Conservation (phyloP, 139 green algal genomes). For the Pseudopediastrum boryanum region DNA sequence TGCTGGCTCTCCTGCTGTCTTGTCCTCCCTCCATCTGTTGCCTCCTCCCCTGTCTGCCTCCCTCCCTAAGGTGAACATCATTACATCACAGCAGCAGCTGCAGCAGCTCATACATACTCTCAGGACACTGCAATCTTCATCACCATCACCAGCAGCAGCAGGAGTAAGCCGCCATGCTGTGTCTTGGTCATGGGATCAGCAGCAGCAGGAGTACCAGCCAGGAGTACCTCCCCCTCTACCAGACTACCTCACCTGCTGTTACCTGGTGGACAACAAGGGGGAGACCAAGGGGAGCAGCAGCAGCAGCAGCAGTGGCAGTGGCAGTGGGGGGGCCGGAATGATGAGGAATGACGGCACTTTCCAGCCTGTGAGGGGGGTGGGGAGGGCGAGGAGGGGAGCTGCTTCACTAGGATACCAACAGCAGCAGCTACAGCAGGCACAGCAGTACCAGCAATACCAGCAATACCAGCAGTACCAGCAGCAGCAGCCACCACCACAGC, state of each 20-base stretch:
- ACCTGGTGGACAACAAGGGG: background rate
- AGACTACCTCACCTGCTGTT: conserved; percentile 10
- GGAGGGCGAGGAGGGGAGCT: too few species aligned
- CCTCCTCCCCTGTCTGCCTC: background rate
- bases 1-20: background rate
- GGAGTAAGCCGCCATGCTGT: background rate
- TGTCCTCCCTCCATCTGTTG: background rate
- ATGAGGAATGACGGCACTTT: background rate
- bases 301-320: background rate
- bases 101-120: conserved; percentile 21
- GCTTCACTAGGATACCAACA: background rate
- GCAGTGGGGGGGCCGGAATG: background rate
- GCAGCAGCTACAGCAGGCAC: background rate
- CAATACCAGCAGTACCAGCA: background rate
- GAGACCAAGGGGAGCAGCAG: background rate
- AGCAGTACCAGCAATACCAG: background rate
- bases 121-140: too few species aligned
- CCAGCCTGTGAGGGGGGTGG: too few species aligned
- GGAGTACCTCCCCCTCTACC: background rate
- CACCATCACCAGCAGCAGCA: conserved; percentile 18
- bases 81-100: conserved; percentile 18
- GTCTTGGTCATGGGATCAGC: conserved; percentile 18
- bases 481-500: background rate
- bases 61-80: background rate
- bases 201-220: background rate